Evolutionary conservation across 805 yeast species (phyloP), one percentile per base, ranked within the genome.

Genomic region (Candida nemodendra): DNA sequence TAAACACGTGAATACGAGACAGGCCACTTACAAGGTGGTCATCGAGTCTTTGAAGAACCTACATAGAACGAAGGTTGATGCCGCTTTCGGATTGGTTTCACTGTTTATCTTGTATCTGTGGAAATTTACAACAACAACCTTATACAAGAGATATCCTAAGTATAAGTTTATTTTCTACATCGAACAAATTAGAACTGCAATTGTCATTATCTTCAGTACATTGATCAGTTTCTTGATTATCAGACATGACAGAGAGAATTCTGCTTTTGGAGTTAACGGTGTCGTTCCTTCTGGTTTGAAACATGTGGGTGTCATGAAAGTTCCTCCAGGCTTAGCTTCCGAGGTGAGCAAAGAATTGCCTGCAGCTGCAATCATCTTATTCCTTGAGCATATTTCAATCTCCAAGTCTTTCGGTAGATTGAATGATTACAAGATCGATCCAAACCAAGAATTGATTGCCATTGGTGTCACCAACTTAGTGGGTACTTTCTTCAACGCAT

Each of bases 371-470:
- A 83, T 90, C 51, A 80, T 90, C 43, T 71, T 90, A 52, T 74
- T 90, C 47, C 71, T 90, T 50, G 97, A 90, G 62, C 97, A 90
- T 61, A 90, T 90, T 57, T 89, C 97, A 36, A 90, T 90, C 51
- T 72, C 97, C 36, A 90, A 89, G 63, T 87, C 96, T 1, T 90
- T 90, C 57, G 97, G 96, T 39, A 77, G 97, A 64, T 68, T 89
- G 49, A 89, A 90, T 58, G 95, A 87, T 59, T 90, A 90, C 65
- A 87, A 86, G 53, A 82, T 90, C 53, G 76, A 81, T 42, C 96
- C 97, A 33, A 91, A 90, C 65, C 97, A 90, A 70, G 97, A 90
- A 63, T 74, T 90, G 38, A 76, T 90, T 56, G 96, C 97, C 28
- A 90, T 90, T 62, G 97, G 97, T 55, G 85, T 84, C 31, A 83